Percentiles rank a stretch among this genome's conserved stretches.
These are phyloP conservation scores for Kalmusia sp. DNA, from an alignment of 2,329 filamentous ascomycete species.

Conservation along the genomic window DNA sequence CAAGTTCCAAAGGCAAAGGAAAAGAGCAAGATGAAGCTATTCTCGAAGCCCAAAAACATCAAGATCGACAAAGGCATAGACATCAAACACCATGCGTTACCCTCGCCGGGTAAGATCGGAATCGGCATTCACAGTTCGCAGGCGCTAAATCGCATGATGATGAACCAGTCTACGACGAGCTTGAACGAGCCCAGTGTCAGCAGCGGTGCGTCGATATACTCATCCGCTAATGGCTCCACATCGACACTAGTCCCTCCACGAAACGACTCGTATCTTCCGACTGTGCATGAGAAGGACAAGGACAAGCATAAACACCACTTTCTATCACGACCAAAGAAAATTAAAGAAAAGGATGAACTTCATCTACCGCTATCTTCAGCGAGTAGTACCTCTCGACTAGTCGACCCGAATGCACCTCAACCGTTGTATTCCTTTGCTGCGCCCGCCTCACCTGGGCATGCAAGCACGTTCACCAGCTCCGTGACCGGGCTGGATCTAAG, in stretches of 20 bases:
- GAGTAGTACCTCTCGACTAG: conserved; percentile 77
- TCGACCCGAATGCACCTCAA: conserved; percentile 76
- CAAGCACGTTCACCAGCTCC: conserved; percentile 76
- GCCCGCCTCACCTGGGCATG: conserved; percentile 73
- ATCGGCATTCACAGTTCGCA: conserved; percentile 70
- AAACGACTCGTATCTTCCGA: conserved; percentile 41
- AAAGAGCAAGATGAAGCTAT: conserved; percentile 82
- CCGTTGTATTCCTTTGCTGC: conserved; percentile 81
- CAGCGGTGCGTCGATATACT: conserved; percentile 70
- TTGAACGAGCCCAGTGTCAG: conserved; percentile 66
- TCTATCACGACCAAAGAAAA: conserved; percentile 76
- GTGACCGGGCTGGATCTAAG: conserved; percentile 81
- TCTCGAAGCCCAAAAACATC: conserved; percentile 79
- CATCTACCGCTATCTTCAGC: conserved; percentile 77
- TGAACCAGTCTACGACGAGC: conserved; percentile 74
- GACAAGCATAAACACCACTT: conserved; percentile 80
- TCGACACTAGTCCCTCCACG: conserved; percentile 77
- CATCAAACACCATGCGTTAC: conserved; percentile 68
- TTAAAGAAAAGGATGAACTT: conserved; percentile 73
- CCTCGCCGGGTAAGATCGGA: conserved; percentile 71
- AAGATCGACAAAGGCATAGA: conserved; percentile 72
- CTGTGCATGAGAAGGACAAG: conserved; percentile 66
- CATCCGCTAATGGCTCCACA: conserved; percentile 75
- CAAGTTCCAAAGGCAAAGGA: conserved; percentile 71
- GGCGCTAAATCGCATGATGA: conserved; percentile 66